Evolutionary conservation across 2,329 filamentous ascomycete genomes (phyloP), one percentile per base, ranked within the genome.

Genomic region (Neurospora crassa): DNA sequence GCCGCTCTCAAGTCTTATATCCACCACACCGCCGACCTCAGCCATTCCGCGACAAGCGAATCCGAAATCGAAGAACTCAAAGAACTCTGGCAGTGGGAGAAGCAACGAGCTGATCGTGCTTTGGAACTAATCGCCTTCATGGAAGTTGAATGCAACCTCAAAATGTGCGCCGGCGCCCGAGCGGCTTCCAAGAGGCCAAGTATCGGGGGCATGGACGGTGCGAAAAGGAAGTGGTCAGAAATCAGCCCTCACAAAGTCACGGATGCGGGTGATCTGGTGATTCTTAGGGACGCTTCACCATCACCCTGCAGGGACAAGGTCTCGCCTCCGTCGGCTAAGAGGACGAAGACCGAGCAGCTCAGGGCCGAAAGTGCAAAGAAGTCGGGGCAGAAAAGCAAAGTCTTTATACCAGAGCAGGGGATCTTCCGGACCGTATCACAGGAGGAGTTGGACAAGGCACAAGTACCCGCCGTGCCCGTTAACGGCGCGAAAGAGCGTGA

Each of bases 111-210:
- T 11, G 86, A 91, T 73, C 87, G 90, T 8, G 90, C 91, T 0
- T 84, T 91, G 74, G 91, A 93, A 72, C 88, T 91, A 77, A 84
- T 93, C 68, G 90, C 94, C 41, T 94, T 93, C 79, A 83, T 94
- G 78, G 88, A 92, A 77, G 86, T 91, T 70, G 92, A 95, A 79
- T 93, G 91, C 78, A 85, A 88, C 68, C 86, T 94, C 74, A 85
- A 86, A 67, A 89, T 87, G 79, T 93, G 91, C 81, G 83, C 86
- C 1, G 91, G 89, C 77, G 86, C 82, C 72, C 86, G 83, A 74
- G 77, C 79, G 47, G 79, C 79, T 12, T 74, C 77, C 63, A 81
- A 24, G 34, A 79, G 68, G 67, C 53, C 69, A 16, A 72, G 72
- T 53, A 37, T 76, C 73, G 77, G 40, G 67, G 74, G 29, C 69